phyloP scores from a whole-genome alignment of 2,329 filamentous ascomycete species.

The Alternaria solani region DNA sequence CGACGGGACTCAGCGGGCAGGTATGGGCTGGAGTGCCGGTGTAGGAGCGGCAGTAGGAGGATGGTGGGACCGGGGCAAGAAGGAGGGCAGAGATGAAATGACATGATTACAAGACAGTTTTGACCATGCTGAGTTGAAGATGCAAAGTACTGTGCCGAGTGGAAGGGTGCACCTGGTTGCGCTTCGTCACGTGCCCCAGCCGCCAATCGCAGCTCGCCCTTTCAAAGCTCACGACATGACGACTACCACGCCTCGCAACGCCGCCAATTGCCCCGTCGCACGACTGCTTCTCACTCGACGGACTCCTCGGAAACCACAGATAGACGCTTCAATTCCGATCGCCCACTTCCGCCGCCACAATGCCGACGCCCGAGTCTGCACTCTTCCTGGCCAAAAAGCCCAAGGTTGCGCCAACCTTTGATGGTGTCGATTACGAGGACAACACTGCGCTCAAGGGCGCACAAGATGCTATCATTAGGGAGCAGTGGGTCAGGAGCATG shows the following conservation, averaged over 20 bases:
- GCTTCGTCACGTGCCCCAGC: conserved; percentile 17
- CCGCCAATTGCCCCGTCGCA: conserved; percentile 25
- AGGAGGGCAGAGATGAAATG: conserved; percentile 4
- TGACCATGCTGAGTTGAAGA: not conserved
- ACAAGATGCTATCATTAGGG: conserved; percentile 81
- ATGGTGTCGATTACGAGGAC: conserved; percentile 87
- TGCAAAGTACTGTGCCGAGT: not conserved
- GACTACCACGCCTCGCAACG: conserved; percentile 13
- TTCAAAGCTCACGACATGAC: conserved; percentile 21
- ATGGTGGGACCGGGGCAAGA: conserved; percentile 12
- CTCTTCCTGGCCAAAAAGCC: conserved; percentile 86
- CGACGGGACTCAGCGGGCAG: conserved; percentile 1
- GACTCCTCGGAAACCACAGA: not conserved
- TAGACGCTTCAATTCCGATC: not conserved
- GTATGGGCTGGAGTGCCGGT: not conserved
- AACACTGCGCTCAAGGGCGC: conserved; percentile 81
- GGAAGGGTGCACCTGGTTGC: not conserved
- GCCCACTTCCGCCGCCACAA: conserved; percentile 51
- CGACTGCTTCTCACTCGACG: conserved; percentile 2
- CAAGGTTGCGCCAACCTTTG: conserved; percentile 80
- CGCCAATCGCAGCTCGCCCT: conserved; percentile 21
- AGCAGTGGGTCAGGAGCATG: conserved; percentile 91
- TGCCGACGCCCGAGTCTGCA: conserved; percentile 85
- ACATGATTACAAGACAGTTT: not conserved
- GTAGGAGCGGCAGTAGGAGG: conserved; percentile 3